Conservation (phyloP, 2,329 filamentous ascomycete species). For the Paraphaeosphaeria minitans region DNA sequence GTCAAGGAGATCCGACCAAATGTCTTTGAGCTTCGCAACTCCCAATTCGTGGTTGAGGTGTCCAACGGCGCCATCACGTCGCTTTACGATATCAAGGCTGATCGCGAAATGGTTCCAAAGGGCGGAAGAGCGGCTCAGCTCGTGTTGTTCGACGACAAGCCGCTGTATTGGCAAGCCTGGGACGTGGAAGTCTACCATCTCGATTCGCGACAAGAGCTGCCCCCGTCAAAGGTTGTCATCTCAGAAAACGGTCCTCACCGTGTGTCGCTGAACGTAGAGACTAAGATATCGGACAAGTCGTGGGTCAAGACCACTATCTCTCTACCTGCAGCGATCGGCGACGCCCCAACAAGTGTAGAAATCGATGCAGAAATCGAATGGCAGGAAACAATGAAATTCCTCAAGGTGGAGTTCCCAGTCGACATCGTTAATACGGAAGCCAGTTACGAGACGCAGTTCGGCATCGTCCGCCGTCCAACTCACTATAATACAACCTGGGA, state of each 20-base stretch:
- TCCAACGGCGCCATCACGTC: constrained; percentile 80
- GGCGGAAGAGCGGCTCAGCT: constrained; percentile 83
- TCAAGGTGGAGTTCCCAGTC: constrained; percentile 98
- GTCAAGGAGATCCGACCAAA: constrained; percentile 61
- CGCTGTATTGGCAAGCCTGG: constrained; percentile 96
- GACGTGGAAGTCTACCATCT: constrained; percentile 97
- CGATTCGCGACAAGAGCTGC: constrained; percentile 79
- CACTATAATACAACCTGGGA: constrained; percentile 99
- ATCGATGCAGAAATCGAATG: constrained; percentile 89
- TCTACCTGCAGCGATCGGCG: constrained; percentile 70
- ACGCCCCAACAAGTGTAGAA: constrained; percentile 73
- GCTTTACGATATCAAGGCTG: constrained; percentile 73
- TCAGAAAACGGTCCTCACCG: constrained; percentile 73
- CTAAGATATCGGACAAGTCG: constrained; percentile 84
- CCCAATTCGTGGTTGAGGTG: constrained; percentile 74
- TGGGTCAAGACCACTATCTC: constrained; percentile 86
- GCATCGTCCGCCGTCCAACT: constrained; percentile 84
- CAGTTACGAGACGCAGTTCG: constrained; percentile 93
- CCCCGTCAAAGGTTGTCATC: constrained; percentile 70
- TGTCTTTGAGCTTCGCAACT: constrained; percentile 80
- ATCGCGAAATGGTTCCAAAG: constrained; percentile 77
- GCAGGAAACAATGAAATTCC: constrained; percentile 95
- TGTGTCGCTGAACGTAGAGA: constrained; percentile 82
- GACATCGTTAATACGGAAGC: constrained; percentile 90
- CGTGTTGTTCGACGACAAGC: constrained; percentile 96